Conservation (phyloP, 2,329 filamentous ascomycete species). For the Colletotrichum sp. region DNA sequence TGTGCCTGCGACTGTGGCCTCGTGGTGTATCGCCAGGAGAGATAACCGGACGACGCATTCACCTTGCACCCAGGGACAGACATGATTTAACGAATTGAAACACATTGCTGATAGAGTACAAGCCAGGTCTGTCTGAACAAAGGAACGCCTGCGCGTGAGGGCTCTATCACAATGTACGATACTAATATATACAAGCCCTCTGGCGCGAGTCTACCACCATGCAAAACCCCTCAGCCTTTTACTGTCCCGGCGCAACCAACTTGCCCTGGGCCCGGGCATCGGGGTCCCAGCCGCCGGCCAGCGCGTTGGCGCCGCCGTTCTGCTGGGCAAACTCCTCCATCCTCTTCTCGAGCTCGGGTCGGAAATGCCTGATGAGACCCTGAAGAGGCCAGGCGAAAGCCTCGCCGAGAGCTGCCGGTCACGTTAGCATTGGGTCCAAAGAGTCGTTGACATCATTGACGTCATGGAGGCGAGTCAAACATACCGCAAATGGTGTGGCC, state of each 20-base stretch:
- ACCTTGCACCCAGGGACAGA: background rate
- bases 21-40: background rate
- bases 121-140: constrained; percentile 5
- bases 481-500: constrained; percentile 97
- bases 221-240: constrained; percentile 41
- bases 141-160: constrained; percentile 14
- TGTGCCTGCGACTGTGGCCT: background rate
- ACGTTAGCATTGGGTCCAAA: constrained; percentile 30
- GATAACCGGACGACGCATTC: too few species aligned
- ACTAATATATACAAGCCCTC: constrained; percentile 26
- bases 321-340: constrained; percentile 81
- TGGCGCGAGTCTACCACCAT: constrained; percentile 19
- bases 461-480: constrained; percentile 33
- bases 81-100: background rate
- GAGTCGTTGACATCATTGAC: background rate
- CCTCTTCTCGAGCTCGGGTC: constrained; percentile 90
- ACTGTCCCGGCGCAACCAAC: constrained; percentile 90
- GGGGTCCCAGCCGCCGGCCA: constrained; percentile 89
- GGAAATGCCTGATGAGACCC: constrained; percentile 97
- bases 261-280: constrained; percentile 78
- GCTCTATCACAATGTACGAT: constrained; percentile 24
- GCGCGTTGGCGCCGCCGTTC: constrained; percentile 69
- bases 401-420: constrained; percentile 78
- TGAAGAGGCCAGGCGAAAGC: constrained; percentile 99
- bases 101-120: background rate